These are phyloP conservation scores for Pilatotrama ljubarskyi DNA, from an alignment of 768 basidiomycete genomes.

Conservation along the genomic window DNA sequence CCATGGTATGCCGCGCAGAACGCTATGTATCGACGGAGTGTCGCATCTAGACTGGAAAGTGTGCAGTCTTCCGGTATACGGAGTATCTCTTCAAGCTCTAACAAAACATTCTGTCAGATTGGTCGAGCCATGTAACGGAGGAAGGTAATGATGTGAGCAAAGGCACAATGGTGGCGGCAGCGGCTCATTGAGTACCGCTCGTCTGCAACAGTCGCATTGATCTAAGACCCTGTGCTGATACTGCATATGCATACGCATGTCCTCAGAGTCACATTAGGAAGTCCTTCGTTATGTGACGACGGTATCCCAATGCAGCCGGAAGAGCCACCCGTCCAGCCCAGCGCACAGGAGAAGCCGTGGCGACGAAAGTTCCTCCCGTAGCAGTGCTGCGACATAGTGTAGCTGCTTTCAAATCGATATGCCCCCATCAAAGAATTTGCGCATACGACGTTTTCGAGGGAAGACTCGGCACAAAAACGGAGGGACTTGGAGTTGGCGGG, in stretches of 20 bases:
- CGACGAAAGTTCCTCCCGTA: no score
- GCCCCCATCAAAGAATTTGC: no score
- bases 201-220: no score
- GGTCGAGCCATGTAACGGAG: not conserved
- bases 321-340: not conserved
- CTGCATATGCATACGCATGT: no score
- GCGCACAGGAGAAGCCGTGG: no score
- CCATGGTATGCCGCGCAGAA: constrained; percentile 89
- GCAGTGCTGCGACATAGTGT: no score
- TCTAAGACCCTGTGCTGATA: no score
- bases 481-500: not conserved
- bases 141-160: not conserved
- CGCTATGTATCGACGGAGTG: constrained; percentile 72
- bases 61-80: constrained; percentile 64
- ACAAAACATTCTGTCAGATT: not conserved
- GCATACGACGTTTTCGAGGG: no score
- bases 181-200: no score
- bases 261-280: no score
- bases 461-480: not conserved
- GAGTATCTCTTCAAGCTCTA: constrained; percentile 88
- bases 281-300: no score
- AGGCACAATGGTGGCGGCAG: not conserved
- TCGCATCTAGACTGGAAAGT: constrained; percentile 74
- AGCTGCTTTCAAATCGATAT: no score
- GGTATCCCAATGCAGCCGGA: not conserved